Conservation (phyloP, 2,329 filamentous ascomycete genomes). For the Apiospora saccharicola region DNA sequence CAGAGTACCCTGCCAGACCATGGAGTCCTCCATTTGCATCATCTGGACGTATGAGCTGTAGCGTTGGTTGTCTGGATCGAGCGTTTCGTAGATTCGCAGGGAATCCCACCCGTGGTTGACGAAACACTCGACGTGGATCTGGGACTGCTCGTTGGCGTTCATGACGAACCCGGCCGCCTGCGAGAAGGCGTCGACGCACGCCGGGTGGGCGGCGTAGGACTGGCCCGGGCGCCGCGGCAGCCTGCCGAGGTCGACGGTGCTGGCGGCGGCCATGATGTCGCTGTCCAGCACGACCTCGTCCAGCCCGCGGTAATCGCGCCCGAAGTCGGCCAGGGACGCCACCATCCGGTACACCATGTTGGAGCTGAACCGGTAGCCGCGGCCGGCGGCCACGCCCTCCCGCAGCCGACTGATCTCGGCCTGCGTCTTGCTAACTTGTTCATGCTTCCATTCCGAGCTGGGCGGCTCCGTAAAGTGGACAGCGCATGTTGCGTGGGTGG, state of each 20-base stretch:
- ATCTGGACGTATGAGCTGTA: slow-evolving; percentile 33
- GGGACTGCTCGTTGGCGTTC: slow-evolving; percentile 36
- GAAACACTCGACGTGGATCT: slow-evolving; percentile 35
- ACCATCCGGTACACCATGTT: slow-evolving; percentile 45
- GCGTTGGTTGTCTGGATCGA: slow-evolving; percentile 27
- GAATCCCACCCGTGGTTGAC: slow-evolving; percentile 39
- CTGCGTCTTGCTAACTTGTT: slow-evolving; percentile 26
- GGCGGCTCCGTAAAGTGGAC: slow-evolving; percentile 32
- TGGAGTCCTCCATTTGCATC: no score
- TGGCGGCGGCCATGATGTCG: slow-evolving; percentile 34
- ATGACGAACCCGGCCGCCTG: slow-evolving; percentile 35
- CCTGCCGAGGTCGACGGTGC: slow-evolving; percentile 29
- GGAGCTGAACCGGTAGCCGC: slow-evolving; percentile 51
- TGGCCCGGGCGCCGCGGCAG: slow-evolving; percentile 25
- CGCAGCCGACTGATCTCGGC: slow-evolving; percentile 32
- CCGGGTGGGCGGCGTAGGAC: slow-evolving; percentile 36
- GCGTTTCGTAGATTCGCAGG: slow-evolving; percentile 33
- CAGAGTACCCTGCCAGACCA: no score
- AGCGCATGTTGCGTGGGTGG: slow-evolving; percentile 26
- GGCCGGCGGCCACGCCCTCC: slow-evolving; percentile 30
- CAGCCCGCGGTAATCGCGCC: slow-evolving; percentile 38
- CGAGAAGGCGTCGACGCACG: slow-evolving; percentile 33
- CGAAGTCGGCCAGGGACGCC: slow-evolving; percentile 38
- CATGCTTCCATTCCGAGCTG: slow-evolving; percentile 30
- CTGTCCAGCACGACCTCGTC: slow-evolving; percentile 43